phyloP scores from a whole-genome alignment of 208 protist genomes.

The Acanthamoeba triangularis region DNA sequence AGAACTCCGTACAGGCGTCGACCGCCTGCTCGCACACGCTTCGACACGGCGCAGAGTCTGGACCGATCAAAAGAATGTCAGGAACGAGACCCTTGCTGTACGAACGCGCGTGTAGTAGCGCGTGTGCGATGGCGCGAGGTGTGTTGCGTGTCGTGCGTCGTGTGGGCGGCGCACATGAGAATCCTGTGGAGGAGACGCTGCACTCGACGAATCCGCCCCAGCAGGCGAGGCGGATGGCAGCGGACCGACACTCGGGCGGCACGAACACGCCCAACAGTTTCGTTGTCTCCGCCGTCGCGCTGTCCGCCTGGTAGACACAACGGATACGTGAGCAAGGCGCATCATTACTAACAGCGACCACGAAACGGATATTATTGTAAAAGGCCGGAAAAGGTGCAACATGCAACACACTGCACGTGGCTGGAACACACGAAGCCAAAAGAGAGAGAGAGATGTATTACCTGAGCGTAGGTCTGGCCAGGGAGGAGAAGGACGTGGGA shows the following conservation, averaged over 20 bases:
- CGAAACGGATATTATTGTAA: no score
- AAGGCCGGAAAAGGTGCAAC: not conserved
- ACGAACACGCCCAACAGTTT: slow-evolving; percentile 49
- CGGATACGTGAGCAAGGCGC: not conserved
- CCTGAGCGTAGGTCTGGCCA: not conserved
- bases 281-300: not conserved
- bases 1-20: not conserved
- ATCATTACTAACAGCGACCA: no score
- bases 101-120: not conserved
- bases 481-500: not conserved
- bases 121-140: not conserved
- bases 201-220: slow-evolving; percentile 6
- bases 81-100: not conserved
- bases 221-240: slow-evolving; percentile 32
- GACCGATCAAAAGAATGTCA: not conserved
- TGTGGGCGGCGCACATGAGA: not conserved
- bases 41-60: slow-evolving; percentile 1
- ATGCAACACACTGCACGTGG: no score
- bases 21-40: slow-evolving; percentile 20
- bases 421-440: no score
- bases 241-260: not conserved
- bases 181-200: not conserved
- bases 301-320: slow-evolving; percentile 6
- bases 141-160: no score
- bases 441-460: no score